Evolutionary conservation across 75 land plant species (phyloP).

Genomic region (Selaginella tamariscina): DNA sequence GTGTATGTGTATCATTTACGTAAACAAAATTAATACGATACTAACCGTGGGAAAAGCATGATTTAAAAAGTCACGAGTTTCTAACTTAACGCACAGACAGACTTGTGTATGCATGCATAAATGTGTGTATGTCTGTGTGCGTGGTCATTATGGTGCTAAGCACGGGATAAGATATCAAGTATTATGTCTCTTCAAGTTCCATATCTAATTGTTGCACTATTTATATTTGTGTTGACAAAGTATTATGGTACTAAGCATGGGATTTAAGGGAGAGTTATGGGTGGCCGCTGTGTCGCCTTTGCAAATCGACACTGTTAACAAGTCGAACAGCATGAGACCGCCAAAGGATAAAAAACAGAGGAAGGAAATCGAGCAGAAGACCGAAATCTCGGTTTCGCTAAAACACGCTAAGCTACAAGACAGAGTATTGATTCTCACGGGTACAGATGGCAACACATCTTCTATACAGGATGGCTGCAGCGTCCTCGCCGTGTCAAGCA

Average conservation of each 20-base stretch:
- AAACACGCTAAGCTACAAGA: slow-evolving; percentile 49
- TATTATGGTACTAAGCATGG: not conserved
- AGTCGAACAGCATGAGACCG: slow-evolving; percentile 15
- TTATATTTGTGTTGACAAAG: not conserved
- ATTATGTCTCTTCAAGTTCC: not conserved
- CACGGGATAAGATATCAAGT: not conserved
- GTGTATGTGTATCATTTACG: too few species aligned
- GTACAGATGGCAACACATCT: slow-evolving; percentile 46
- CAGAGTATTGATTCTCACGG: slow-evolving; percentile 29
- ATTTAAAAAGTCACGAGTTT: too few species aligned
- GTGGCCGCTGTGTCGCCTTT: slow-evolving; percentile 23
- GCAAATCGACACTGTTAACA: slow-evolving; percentile 5
- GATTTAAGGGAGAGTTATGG: slow-evolving; percentile 30
- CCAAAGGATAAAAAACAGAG: slow-evolving; percentile 41
- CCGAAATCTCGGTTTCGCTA: slow-evolving; percentile 49
- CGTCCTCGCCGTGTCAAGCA: slow-evolving; percentile 61
- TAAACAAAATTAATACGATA: not conserved
- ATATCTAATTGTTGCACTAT: not conserved
- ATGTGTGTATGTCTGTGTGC: not conserved
- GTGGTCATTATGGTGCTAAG: not conserved
- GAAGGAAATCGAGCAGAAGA: slow-evolving; percentile 30
- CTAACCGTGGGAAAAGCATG: too few species aligned
- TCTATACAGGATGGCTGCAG: slow-evolving; percentile 39
- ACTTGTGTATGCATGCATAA: too few species aligned
- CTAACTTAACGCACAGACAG: too few species aligned